A percentile compares a stretch with the other conserved stretches of the same genome.
Conservation (phyloP, 768 basidiomycete genomes). For the Mycena crocata region DNA sequence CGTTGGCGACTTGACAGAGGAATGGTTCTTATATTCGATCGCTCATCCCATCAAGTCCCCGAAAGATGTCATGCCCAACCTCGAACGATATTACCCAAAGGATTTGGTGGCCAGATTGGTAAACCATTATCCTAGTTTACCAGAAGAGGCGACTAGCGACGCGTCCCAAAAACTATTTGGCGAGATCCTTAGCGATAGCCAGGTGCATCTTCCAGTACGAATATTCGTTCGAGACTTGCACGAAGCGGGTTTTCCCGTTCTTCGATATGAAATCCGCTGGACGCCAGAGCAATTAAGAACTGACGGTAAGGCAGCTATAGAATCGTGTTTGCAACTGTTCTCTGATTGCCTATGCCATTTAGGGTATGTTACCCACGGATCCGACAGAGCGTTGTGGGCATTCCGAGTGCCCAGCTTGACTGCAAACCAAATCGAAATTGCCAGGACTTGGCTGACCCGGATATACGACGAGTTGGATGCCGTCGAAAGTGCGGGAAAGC, state of each 20-base stretch:
- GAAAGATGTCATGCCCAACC: slow-evolving; percentile 65
- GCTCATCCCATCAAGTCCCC: slow-evolving; percentile 66
- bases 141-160: slow-evolving; percentile 53
- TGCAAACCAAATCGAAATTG: slow-evolving; percentile 56
- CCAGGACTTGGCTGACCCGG: slow-evolving; percentile 66
- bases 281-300: slow-evolving; percentile 69
- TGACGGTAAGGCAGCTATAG: slow-evolving; percentile 51
- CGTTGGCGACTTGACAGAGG: slow-evolving; percentile 77
- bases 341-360: neutral
- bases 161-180: slow-evolving; percentile 65
- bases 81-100: slow-evolving; percentile 70
- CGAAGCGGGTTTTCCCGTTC: slow-evolving; percentile 66
- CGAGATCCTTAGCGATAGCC: slow-evolving; percentile 67
- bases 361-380: slow-evolving; percentile 81
- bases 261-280: slow-evolving; percentile 79
- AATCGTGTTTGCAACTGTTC: neutral
- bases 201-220: slow-evolving; percentile 77
- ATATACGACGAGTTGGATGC: slow-evolving; percentile 57
- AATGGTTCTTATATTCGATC: slow-evolving; percentile 84
- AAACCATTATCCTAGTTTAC: slow-evolving; percentile 54
- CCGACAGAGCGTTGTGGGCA: slow-evolving; percentile 73
- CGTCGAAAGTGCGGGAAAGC: slow-evolving; percentile 50
- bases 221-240: slow-evolving; percentile 71
- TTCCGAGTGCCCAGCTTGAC: slow-evolving; percentile 64
- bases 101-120: slow-evolving; percentile 60